A percentile compares a stretch with the other conserved stretches of the same genome.
Conservation (phyloP, 2,329 filamentous ascomycete genomes). For the Trichoderma guizhouense region DNA sequence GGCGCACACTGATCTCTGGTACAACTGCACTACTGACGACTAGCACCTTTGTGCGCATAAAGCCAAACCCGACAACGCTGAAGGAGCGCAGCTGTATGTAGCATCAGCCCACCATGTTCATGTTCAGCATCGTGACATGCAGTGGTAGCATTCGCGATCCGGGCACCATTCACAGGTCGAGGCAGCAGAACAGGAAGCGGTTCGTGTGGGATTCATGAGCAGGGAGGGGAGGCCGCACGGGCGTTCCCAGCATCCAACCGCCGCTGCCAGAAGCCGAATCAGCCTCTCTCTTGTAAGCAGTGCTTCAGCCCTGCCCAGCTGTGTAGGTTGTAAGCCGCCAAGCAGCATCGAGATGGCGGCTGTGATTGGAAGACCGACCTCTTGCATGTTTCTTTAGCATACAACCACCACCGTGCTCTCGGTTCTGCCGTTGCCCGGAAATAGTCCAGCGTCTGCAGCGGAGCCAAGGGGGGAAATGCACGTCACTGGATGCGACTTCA, state of each 20-base stretch:
- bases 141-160: not conserved
- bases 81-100: not conserved
- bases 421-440: conserved; percentile 8
- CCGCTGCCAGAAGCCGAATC: not conserved
- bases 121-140: conserved; percentile 2
- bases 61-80: not conserved
- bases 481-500: conserved; percentile 5
- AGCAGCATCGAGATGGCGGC: not conserved
- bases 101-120: conserved; percentile 8
- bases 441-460: conserved; percentile 1
- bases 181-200: not conserved
- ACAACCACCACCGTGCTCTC: not conserved
- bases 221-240: not conserved
- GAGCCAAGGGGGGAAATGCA: conserved; percentile 2
- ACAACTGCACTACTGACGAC: not conserved
- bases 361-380: not conserved
- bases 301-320: conserved; percentile 6
- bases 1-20: not conserved
- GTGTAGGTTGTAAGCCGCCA: not conserved
- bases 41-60: not conserved
- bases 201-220: not conserved
- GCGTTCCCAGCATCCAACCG: not conserved
- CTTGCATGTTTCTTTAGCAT: not conserved
- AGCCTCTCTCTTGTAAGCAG: not conserved
- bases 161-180: not conserved